Percentiles rank a stretch among this genome's conserved stretches.
These are phyloP conservation scores for Phialemonium atrogriseum DNA, from an alignment of 2,329 filamentous ascomycete species.

Conservation along the genomic window DNA sequence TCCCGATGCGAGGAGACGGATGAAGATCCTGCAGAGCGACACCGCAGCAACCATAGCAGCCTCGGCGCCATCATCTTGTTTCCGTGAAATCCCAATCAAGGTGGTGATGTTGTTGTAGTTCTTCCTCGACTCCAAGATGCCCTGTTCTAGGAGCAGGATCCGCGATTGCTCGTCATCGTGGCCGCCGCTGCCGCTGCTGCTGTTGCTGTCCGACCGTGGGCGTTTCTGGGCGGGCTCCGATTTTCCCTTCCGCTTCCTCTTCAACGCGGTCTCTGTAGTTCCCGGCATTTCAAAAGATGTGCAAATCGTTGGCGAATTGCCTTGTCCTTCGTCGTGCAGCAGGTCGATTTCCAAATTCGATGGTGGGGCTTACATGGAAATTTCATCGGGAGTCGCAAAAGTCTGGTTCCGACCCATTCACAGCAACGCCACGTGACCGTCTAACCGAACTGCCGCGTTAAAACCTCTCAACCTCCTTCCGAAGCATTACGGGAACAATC, in stretches of 20 bases:
- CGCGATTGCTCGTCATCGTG: constrained; percentile 49
- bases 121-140: constrained; percentile 77
- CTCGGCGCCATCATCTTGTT: constrained; percentile 40
- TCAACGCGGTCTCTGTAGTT: no score
- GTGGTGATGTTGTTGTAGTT: constrained; percentile 86
- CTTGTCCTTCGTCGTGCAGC: no score
- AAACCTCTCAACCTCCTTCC: constrained; percentile 34
- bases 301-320: no score
- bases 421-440: constrained; percentile 8
- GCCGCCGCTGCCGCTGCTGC: constrained; percentile 27
- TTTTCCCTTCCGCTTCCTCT: constrained; percentile 42
- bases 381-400: no score
- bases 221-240: constrained; percentile 42
- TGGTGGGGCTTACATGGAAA: no score
- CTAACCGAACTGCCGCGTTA: constrained; percentile 33
- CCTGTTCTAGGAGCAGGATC: constrained; percentile 68
- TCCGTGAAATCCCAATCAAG: constrained; percentile 54
- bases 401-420: no score
- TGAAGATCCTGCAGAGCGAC: constrained; percentile 78
- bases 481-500: constrained; percentile 31
- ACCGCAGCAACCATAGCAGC: constrained; percentile 62
- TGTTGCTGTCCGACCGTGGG: constrained; percentile 39
- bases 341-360: constrained; percentile 9
- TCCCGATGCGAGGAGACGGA: constrained; percentile 69
- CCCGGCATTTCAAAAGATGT: no score